phyloP scores from a whole-genome alignment of 352 stramenopile genomes.

The Phytophthora foliorum region DNA sequence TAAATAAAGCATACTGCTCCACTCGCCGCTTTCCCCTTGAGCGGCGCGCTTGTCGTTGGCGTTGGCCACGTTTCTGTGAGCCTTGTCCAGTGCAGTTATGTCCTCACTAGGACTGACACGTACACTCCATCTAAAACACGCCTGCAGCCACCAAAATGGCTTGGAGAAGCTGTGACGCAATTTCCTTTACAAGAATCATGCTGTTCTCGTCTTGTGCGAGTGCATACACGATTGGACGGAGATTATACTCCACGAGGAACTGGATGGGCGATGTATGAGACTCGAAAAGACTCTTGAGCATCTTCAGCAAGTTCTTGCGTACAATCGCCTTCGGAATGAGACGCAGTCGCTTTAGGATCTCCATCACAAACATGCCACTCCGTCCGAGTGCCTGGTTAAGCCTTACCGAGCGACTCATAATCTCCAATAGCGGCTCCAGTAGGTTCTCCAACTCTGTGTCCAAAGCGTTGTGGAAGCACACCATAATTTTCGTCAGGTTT shows the following conservation, averaged over 20 bases:
- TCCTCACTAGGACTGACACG: neutral
- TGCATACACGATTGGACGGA: conserved; percentile 81
- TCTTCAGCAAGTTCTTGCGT: conserved; percentile 93
- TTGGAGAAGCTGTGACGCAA: conserved; percentile 88
- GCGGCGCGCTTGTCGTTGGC: conserved; percentile 19
- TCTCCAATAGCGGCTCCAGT: conserved; percentile 83
- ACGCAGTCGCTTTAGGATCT: conserved; percentile 84
- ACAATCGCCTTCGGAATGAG: conserved; percentile 90
- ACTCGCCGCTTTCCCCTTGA: conserved; percentile 29
- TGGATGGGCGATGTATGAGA: conserved; percentile 85
- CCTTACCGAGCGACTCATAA: conserved; percentile 75
- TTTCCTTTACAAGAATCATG: conserved; percentile 92
- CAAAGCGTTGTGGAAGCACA: conserved; percentile 73
- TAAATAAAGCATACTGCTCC: conserved; percentile 46
- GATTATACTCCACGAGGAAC: conserved; percentile 91
- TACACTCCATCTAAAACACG: conserved; percentile 49
- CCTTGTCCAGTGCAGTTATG: conserved; percentile 1
- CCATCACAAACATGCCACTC: conserved; percentile 86
- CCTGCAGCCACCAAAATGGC: conserved; percentile 79
- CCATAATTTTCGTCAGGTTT: conserved; percentile 78
- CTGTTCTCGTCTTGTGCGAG: conserved; percentile 90
- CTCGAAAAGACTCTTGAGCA: conserved; percentile 93
- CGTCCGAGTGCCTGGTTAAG: conserved; percentile 89
- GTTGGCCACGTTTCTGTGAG: neutral
- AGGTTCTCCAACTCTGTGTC: conserved; percentile 86